Evolutionary conservation across 2,329 filamentous ascomycete species (phyloP).

Genomic region (Mycogone perniciosa): DNA sequence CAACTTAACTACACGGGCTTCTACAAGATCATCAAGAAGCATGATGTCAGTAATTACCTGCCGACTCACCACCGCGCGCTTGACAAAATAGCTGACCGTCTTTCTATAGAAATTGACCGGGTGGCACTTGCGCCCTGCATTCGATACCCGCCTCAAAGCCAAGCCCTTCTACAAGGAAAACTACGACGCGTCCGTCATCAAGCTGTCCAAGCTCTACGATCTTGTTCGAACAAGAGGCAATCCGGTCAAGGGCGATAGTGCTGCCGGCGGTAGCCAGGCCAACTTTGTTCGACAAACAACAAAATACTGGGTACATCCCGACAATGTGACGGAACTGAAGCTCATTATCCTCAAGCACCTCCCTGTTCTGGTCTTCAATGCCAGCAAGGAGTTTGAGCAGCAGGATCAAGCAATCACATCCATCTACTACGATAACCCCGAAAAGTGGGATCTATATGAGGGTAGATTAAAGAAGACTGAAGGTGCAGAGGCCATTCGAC

Average conservation of each 20-base stretch:
- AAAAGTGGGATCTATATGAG: conserved; percentile 90
- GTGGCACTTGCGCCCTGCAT: conserved; percentile 93
- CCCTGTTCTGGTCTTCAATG: conserved; percentile 93
- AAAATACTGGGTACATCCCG: conserved; percentile 98
- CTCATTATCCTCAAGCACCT: conserved; percentile 96
- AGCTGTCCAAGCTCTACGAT: conserved; percentile 92
- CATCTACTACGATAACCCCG: conserved; percentile 95
- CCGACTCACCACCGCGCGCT: no score
- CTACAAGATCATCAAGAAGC: conserved; percentile 99
- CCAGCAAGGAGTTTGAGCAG: conserved; percentile 89
- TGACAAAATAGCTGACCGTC: conserved; percentile 16
- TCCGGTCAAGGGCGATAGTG: conserved; percentile 83
- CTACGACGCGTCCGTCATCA: conserved; percentile 91
- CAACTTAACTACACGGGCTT: conserved; percentile 98
- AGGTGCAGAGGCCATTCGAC: conserved; percentile 89
- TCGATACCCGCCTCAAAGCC: conserved; percentile 86
- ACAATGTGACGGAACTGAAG: conserved; percentile 97
- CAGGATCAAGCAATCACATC: conserved; percentile 94
- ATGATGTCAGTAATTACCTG: conserved; percentile 60
- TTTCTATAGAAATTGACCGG: conserved; percentile 76
- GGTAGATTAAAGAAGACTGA: conserved; percentile 96
- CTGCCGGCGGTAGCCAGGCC: conserved; percentile 85
- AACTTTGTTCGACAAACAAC: conserved; percentile 97
- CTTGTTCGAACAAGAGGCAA: conserved; percentile 88
- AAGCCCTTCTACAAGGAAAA: conserved; percentile 99